These are phyloP conservation scores for Picea sitchensis DNA, from an alignment of 75 land plant species.

Conservation along the genomic window DNA sequence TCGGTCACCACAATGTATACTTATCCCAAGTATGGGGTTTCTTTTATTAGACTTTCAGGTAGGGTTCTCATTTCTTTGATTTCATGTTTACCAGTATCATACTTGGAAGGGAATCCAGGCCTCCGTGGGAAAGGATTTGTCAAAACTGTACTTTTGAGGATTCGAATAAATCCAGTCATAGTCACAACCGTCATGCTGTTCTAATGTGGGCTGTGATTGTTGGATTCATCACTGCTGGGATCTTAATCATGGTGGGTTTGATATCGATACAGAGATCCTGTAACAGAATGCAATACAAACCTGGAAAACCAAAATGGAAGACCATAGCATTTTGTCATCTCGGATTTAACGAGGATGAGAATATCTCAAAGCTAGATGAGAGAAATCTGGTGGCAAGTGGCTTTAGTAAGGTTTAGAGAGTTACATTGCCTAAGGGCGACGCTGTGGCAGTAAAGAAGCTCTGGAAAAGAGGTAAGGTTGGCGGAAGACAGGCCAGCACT, in stretches of 20 bases:
- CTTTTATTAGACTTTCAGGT: too few relatives aligned
- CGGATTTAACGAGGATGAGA: slow-evolving; percentile 47
- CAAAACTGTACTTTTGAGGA: too few relatives aligned
- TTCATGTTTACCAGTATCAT: too few relatives aligned
- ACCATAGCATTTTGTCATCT: slow-evolving; percentile 52
- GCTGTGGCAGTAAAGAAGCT: slow-evolving; percentile 71
- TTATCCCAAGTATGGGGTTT: too few relatives aligned
- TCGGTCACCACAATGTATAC: too few relatives aligned
- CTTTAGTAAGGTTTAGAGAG: slow-evolving; percentile 53
- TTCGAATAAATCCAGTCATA: too few relatives aligned
- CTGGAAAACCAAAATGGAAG: slow-evolving; percentile 19
- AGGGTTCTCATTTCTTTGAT: too few relatives aligned
- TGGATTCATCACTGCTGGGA: slow-evolving; percentile 18
- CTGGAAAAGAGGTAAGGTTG: slow-evolving; percentile 5
- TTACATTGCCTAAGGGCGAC: slow-evolving; percentile 53
- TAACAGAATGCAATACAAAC: slow-evolving; percentile 5
- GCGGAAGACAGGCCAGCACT: slow-evolving; percentile 8
- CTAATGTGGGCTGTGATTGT: slow-evolving; percentile 25
- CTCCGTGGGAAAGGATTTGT: too few relatives aligned
- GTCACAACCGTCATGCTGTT: not conserved
- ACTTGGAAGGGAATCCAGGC: too few relatives aligned
- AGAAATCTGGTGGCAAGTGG: slow-evolving; percentile 44
- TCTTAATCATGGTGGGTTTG: slow-evolving; percentile 19
- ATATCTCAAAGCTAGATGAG: slow-evolving; percentile 43
- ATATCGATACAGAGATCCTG: slow-evolving; percentile 15